Percentiles rank a stretch among this genome's conserved stretches.
phyloP scores from a whole-genome alignment of 2,329 filamentous ascomycete species.

The Beauveria scarabaeidicola region DNA sequence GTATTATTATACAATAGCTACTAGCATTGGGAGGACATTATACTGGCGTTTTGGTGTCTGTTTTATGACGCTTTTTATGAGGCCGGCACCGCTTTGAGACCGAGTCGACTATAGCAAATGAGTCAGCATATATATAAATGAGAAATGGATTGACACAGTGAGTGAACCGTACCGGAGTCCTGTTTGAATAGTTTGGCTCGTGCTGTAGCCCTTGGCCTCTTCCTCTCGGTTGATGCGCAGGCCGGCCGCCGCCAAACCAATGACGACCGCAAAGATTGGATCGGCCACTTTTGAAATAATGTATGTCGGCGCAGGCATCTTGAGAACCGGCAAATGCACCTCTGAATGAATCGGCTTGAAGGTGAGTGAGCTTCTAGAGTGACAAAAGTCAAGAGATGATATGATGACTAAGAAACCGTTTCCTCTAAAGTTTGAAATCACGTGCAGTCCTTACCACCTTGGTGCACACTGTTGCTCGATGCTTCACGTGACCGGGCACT shows the following conservation, averaged over 20 bases:
- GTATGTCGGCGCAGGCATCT: conserved; percentile 47
- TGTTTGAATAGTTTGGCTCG: conserved; percentile 40
- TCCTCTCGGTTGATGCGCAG: conserved; percentile 53
- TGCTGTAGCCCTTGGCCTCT: conserved; percentile 47
- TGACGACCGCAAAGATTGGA: conserved; percentile 49
- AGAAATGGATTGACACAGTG: not conserved
- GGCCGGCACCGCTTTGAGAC: conserved; percentile 15
- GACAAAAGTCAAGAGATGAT: not conserved
- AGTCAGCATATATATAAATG: conserved; percentile 5
- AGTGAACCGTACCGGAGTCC: conserved; percentile 29
- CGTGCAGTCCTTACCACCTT: not conserved
- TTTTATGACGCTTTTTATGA: conserved; percentile 7
- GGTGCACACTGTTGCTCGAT: not conserved
- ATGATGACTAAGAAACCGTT: not conserved
- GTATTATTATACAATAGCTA: conserved; percentile 8
- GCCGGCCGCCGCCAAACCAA: conserved; percentile 46
- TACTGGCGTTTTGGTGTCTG: not conserved
- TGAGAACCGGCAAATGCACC: not conserved
- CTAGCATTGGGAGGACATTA: conserved; percentile 4
- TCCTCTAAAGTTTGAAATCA: not conserved
- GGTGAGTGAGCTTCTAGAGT: no score
- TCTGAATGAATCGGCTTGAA: not conserved
- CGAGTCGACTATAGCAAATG: conserved; percentile 21
- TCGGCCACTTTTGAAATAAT: conserved; percentile 52
- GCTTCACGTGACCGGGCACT: conserved; percentile 28